Percentiles rank a stretch among this genome's conserved stretches.
phyloP scores from a whole-genome alignment of 2,329 filamentous ascomycete genomes.

The Pestalotiopsis sp. region DNA sequence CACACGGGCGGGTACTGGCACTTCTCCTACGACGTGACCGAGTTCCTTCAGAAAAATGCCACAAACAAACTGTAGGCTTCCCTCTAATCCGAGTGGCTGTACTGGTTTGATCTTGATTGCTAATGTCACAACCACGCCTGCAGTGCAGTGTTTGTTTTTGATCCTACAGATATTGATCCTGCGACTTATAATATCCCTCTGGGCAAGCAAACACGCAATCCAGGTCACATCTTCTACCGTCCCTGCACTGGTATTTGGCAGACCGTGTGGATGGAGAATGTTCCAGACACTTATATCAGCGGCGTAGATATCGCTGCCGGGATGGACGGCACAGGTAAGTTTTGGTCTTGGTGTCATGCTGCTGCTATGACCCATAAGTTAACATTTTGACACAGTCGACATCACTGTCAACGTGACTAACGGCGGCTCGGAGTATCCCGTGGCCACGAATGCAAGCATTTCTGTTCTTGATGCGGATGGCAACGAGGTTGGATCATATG shows the following conservation, averaged over 20 bases:
- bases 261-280: conserved; percentile 70
- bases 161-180: conserved; percentile 60
- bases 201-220: conserved; percentile 63
- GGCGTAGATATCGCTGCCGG: conserved; percentile 61
- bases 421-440: conserved; percentile 11
- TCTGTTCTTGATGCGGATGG: conserved; percentile 37
- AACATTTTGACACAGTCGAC: conserved; percentile 43
- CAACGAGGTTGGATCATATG: conserved; percentile 42
- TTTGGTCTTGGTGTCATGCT: background rate
- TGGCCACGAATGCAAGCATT: conserved; percentile 30
- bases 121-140: conserved; percentile 39
- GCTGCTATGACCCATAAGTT: conserved; percentile 7
- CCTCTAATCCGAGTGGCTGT: background rate
- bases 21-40: conserved; percentile 62
- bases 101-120: too few species aligned
- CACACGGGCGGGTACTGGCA: conserved; percentile 64
- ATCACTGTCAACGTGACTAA: conserved; percentile 58
- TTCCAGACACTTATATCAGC: conserved; percentile 57
- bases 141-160: conserved; percentile 59
- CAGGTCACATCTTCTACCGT: conserved; percentile 69
- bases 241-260: conserved; percentile 78
- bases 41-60: conserved; percentile 38
- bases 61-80: conserved; percentile 56
- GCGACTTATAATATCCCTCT: conserved; percentile 57
- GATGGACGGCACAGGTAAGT: conserved; percentile 53